Evolutionary conservation across 2,329 filamentous ascomycete genomes (phyloP).

Genomic region (Periconia sp.): DNA sequence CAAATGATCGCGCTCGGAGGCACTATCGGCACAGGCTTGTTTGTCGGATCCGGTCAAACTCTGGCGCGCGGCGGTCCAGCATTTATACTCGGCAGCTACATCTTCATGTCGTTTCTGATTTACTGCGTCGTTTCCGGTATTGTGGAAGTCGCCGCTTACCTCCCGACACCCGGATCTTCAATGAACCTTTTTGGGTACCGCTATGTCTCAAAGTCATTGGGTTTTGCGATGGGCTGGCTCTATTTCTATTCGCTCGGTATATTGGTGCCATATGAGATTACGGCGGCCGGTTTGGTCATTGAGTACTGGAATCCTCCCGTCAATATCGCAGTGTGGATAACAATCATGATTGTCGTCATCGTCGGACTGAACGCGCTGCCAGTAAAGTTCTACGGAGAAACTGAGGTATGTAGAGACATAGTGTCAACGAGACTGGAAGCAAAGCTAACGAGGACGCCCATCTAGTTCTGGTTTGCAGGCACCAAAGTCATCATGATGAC

Average conservation of each 20-base stretch:
- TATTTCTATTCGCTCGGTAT: conserved; percentile 35
- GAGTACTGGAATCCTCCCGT: conserved; percentile 39
- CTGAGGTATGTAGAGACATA: conserved; percentile 12
- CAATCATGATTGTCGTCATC: conserved; percentile 39
- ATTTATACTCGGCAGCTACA: conserved; percentile 34
- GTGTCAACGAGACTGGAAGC: background rate
- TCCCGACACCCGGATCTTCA: conserved; percentile 58
- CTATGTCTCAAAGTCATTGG: conserved; percentile 64
- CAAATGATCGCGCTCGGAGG: conserved; percentile 66
- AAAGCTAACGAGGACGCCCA: background rate
- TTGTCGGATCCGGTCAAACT: conserved; percentile 59
- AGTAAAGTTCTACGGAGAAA: conserved; percentile 41
- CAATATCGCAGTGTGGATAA: conserved; percentile 40
- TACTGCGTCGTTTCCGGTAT: conserved; percentile 35
- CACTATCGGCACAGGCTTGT: conserved; percentile 62
- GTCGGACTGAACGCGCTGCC: conserved; percentile 40
- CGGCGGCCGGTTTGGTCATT: conserved; percentile 41
- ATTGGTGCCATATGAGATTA: conserved; percentile 38
- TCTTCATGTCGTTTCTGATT: conserved; percentile 30
- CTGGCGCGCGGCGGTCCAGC: conserved; percentile 41
- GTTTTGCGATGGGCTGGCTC: conserved; percentile 29
- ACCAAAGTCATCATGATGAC: conserved; percentile 39
- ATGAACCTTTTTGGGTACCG: conserved; percentile 54
- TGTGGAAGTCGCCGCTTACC: conserved; percentile 56
- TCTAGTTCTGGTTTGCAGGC: conserved; percentile 34